Percentiles rank a stretch among this genome's conserved stretches.
phyloP scores from a whole-genome alignment of 495 filamentous ascomycete genomes.

The Penicillium samsonianum region DNA sequence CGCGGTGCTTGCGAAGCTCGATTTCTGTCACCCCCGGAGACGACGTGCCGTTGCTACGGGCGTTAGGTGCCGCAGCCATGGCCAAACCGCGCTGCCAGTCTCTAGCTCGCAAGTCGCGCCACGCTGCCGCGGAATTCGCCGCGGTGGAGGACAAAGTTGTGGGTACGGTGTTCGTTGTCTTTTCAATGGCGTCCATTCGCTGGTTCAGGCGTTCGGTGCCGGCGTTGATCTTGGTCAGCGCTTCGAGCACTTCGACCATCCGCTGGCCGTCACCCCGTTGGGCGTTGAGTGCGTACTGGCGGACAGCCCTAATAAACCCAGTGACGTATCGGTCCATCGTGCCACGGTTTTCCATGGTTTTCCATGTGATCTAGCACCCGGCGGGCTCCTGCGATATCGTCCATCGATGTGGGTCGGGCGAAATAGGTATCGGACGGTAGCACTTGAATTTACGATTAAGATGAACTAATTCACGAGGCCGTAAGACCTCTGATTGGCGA shows the following conservation, averaged over 20 bases:
- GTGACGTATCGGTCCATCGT: slow-evolving; percentile 19
- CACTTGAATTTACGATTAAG: slow-evolving; percentile 18
- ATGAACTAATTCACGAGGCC: slow-evolving; percentile 19
- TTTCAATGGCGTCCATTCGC: slow-evolving; percentile 20
- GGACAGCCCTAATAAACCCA: slow-evolving; percentile 19
- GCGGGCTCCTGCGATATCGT: slow-evolving; percentile 16
- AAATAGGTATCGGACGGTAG: slow-evolving; percentile 16
- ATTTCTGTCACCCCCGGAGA: slow-evolving; percentile 9
- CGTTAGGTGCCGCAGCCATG: slow-evolving; percentile 11
- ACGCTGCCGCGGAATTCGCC: slow-evolving; percentile 15
- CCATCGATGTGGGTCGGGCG: slow-evolving; percentile 1
- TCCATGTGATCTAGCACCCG: slow-evolving; percentile 17
- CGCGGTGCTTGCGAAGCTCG: slow-evolving; percentile 1
- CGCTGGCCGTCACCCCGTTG: slow-evolving; percentile 22
- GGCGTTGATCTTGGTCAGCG: slow-evolving; percentile 20
- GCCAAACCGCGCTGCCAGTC: neutral
- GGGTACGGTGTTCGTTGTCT: neutral
- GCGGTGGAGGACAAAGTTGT: slow-evolving; percentile 10
- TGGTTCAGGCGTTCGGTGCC: slow-evolving; percentile 19
- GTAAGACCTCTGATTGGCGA: slow-evolving; percentile 14
- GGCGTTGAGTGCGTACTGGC: slow-evolving; percentile 23
- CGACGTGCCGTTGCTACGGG: slow-evolving; percentile 4
- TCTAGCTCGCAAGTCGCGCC: slow-evolving; percentile 15
- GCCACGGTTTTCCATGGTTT: slow-evolving; percentile 22
- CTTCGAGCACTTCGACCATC: slow-evolving; percentile 22